These are phyloP conservation scores for Berkeleyomyces basicola DNA, from an alignment of 2,329 filamentous ascomycete genomes.

Conservation along the genomic window DNA sequence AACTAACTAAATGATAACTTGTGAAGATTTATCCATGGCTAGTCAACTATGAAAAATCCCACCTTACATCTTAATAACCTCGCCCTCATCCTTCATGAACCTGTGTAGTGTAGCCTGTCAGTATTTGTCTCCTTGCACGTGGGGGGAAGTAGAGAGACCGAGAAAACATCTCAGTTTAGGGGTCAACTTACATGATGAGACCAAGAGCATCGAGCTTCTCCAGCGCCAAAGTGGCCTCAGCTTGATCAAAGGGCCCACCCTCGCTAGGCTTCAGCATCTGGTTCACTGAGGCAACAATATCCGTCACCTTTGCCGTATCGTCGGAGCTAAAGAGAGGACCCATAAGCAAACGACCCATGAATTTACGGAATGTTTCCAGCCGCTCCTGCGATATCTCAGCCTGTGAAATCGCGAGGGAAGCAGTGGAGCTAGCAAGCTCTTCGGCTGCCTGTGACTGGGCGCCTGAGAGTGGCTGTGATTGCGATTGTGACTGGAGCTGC, in stretches of 20 bases:
- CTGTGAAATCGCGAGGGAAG: slow-evolving; percentile 26
- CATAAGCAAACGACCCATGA: slow-evolving; percentile 69
- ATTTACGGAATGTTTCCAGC: slow-evolving; percentile 57
- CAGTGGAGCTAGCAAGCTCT: slow-evolving; percentile 25
- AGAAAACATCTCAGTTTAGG: neutral
- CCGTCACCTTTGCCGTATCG: slow-evolving; percentile 61
- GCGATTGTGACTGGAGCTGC: slow-evolving; percentile 33
- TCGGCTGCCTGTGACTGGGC: slow-evolving; percentile 24
- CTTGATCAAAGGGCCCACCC: slow-evolving; percentile 46
- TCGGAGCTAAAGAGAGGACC: slow-evolving; percentile 64
- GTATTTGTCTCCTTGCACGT: neutral
- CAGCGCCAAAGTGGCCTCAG: slow-evolving; percentile 63
- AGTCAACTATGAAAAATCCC: neutral
- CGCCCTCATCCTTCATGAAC: slow-evolving; percentile 40
- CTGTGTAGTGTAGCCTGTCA: slow-evolving; percentile 22
- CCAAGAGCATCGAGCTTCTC: slow-evolving; percentile 52
- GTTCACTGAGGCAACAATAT: slow-evolving; percentile 68
- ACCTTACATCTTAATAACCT: slow-evolving; percentile 51
- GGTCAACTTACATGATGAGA: slow-evolving; percentile 63
- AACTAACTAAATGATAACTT: neutral
- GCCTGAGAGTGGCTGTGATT: neutral
- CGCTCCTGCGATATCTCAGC: slow-evolving; percentile 42
- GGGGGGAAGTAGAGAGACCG: too few relatives aligned
- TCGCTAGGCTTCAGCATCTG: slow-evolving; percentile 37
- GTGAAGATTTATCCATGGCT: neutral